Percentiles rank a stretch among this genome's conserved stretches.
Conservation (phyloP, 768 basidiomycete species). For the Amyloporia xantha region DNA sequence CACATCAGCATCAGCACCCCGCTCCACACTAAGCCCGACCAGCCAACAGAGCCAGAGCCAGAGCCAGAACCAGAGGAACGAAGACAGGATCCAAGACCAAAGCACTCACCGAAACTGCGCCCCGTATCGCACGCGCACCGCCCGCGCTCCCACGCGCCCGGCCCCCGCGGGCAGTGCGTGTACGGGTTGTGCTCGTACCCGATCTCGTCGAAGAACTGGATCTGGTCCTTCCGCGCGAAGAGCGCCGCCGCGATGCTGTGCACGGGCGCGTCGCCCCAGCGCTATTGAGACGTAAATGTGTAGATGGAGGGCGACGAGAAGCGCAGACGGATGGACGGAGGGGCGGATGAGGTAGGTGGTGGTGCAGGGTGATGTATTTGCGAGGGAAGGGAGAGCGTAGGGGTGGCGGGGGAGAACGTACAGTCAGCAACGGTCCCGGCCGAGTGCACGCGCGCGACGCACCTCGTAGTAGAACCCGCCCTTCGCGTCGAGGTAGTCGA, state of each 20-base stretch:
- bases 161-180: slow-evolving; percentile 41
- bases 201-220: slow-evolving; percentile 74
- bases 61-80: not conserved
- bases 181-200: slow-evolving; percentile 53
- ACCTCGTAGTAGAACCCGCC: slow-evolving; percentile 95
- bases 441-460: not conserved
- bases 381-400: not conserved
- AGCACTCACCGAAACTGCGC: slow-evolving; percentile 55
- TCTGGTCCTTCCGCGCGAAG: slow-evolving; percentile 45
- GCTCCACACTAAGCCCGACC: not conserved
- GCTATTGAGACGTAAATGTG: slow-evolving; percentile 24
- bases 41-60: not conserved
- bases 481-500: slow-evolving; percentile 69
- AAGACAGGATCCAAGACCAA: not conserved
- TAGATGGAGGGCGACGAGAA: not conserved
- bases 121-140: slow-evolving; percentile 44
- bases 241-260: slow-evolving; percentile 45
- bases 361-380: not conserved
- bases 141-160: slow-evolving; percentile 31
- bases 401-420: not conserved
- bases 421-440: too few species aligned
- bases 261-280: slow-evolving; percentile 41
- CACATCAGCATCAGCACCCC: not conserved
- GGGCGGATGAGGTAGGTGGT: not conserved
- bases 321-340: not conserved